Evolutionary conservation across 768 basidiomycete species (phyloP), one percentile per base, ranked within the genome.

Genomic region (Lentinula lateritia): DNA sequence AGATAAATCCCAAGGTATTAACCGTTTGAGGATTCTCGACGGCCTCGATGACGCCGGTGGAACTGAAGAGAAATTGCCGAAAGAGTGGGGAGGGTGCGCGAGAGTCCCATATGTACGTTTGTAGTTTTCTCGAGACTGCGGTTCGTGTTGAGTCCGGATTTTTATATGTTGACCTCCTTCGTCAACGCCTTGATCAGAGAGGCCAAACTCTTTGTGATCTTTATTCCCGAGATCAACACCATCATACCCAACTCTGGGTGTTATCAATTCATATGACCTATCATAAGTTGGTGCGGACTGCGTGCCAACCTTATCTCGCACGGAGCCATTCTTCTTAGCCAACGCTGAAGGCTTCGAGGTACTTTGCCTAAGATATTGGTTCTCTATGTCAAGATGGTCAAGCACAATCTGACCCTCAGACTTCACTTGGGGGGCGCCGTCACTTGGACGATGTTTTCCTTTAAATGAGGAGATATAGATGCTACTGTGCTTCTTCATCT

Each of bases 1-100:
- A 36, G 58, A 50, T 38, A 45, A 28, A 36, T 59, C 58, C 58
- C 58, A 59, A 34, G 58, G 43, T 50, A 59, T 50, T n/a, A 59
- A 48, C 8, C 58, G 46, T 23, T 59, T 59, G 18, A 59, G 32
- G 41, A 59, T 48, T 28, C 28, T 59, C 6, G 58, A 16, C 23
- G 39, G 23, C 34, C 7, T 35, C 6, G 58, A 59, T 15, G 58
- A 9, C 23, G 38, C n/a, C 8, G 58, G 9, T 16, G 41, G 8
- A 3, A 16, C 16, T 42, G 55, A 12, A 41, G 20, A 13, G 12
- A 50, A 13, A 32, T 12, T 50, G 28, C 28, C 28, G 28, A 41
- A 56, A 7, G 55, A 56, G 20, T 42, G 20, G 5, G 39, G 55
- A 6, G 55, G 23, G 12, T 56, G 28, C 4, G 43, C 55, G 8